Evolutionary conservation across 805 yeast genomes (phyloP).

Genomic region (Grigorovia yakushimaensis): DNA sequence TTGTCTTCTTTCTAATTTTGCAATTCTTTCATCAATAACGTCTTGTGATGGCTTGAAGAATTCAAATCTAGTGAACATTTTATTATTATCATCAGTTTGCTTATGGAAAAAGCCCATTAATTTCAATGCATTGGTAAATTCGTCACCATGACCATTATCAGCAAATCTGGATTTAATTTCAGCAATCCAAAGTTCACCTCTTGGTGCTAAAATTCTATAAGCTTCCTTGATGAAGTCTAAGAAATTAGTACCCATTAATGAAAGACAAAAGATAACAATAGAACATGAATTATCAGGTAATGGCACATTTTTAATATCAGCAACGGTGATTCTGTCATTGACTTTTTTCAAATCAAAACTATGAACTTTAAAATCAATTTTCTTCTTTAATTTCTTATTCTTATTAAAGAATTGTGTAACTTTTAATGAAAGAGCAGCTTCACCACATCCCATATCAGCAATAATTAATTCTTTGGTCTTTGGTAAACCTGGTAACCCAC

Average conservation of each 20-base stretch:
- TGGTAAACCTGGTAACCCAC: constrained; percentile 75
- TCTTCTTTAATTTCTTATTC: constrained; percentile 25
- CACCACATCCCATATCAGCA: constrained; percentile 99
- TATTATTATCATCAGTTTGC: constrained; percentile 74
- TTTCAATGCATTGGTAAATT: constrained; percentile 71
- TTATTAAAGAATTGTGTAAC: constrained; percentile 40
- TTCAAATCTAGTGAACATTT: constrained; percentile 92
- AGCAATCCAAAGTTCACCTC: constrained; percentile 95
- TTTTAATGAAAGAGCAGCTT: constrained; percentile 75
- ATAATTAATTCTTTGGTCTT: constrained; percentile 51
- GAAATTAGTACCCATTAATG: constrained; percentile 96
- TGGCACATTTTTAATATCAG: constrained; percentile 89
- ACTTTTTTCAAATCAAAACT: constrained; percentile 85
- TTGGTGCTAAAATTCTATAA: constrained; percentile 71
- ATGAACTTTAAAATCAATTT: constrained; percentile 54
- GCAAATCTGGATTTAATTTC: constrained; percentile 89
- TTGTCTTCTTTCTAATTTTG: constrained; percentile 50
- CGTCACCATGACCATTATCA: constrained; percentile 58
- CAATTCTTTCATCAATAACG: constrained; percentile 50
- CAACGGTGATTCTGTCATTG: constrained; percentile 90
- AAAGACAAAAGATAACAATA: constrained; percentile 85
- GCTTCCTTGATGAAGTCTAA: constrained; percentile 89
- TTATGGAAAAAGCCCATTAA: constrained; percentile 78
- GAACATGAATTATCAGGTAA: constrained; percentile 68
- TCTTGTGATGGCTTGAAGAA: constrained; percentile 79